Percentiles rank a stretch among this genome's conserved stretches.
phyloP scores from a whole-genome alignment of 2,329 filamentous ascomycete species.

The Chaetomiaceae sp. region DNA sequence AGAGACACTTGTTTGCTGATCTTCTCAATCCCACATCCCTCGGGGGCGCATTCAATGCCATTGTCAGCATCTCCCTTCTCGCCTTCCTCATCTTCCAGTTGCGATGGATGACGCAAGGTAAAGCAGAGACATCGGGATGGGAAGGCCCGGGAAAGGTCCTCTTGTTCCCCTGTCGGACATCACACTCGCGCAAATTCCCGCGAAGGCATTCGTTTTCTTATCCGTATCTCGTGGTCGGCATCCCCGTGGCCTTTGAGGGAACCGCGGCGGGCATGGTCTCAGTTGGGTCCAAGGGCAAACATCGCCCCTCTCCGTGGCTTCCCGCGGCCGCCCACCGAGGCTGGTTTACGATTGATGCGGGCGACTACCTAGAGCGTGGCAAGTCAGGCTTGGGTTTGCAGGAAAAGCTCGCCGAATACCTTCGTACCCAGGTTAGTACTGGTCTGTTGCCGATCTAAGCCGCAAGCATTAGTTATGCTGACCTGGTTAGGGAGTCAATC shows the following conservation, averaged over 20 bases:
- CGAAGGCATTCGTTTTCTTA: conserved; percentile 65
- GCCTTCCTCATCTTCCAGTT: conserved; percentile 14
- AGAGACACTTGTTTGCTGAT: neutral
- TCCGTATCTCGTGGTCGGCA: conserved; percentile 64
- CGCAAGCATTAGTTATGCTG: neutral
- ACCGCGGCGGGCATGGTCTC: conserved; percentile 54
- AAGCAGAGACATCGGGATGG: conserved; percentile 12
- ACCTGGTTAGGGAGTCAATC: conserved; percentile 49
- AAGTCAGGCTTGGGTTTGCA: conserved; percentile 50
- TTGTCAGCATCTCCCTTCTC: neutral
- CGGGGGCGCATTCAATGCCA: neutral
- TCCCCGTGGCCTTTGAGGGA: conserved; percentile 61
- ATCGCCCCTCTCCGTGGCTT: conserved; percentile 30
- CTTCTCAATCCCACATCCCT: neutral
- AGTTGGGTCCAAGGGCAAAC: conserved; percentile 29
- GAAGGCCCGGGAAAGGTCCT: conserved; percentile 39
- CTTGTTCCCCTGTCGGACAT: conserved; percentile 62
- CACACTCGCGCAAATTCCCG: conserved; percentile 63
- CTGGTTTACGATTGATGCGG: conserved; percentile 58
- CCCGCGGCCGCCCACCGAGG: conserved; percentile 27
- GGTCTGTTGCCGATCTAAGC: too few species aligned
- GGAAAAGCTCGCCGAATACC: conserved; percentile 58
- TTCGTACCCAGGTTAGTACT: conserved; percentile 50
- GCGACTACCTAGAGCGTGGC: conserved; percentile 58
- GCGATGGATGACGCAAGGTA: neutral